Evolutionary conservation across 208 protist genomes (phyloP), one percentile per base, ranked within the genome.

Genomic region (Leptomonas pyrrhocoris): DNA sequence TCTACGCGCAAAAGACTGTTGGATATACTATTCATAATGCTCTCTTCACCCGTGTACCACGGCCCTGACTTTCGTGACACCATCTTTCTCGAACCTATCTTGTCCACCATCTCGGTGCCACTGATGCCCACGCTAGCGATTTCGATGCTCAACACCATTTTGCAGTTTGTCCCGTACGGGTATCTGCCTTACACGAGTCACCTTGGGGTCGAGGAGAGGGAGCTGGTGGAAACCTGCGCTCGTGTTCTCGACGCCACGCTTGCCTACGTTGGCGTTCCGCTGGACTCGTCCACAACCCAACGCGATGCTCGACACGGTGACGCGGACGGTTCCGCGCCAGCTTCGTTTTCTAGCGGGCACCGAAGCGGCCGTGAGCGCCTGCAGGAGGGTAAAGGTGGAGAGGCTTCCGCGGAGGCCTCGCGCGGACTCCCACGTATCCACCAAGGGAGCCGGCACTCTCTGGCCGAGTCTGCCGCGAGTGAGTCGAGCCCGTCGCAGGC

Each of bases 151-250:
- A 95, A 95, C 81, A 77, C 79, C 12, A 63, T 95, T 36, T 40
- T 94, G 16, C 81, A 74, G 21, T 95, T 90, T 53, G 51, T 77
- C 2, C 93, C 93, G 2, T 91, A 87, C 78, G 86, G 90, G 23
- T 57, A 66, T 18, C 40, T 95, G n/a, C 88, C 90, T 23, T 95
- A 94, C 78, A 83, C 81, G 23, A 95, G 87, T 72, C 79, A 94
- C 69, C 79, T 88, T 30, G 78, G 80, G 3, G 76, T 67, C 15
- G 57, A 80, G 28, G 84, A 89, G 68, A 82, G 90, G 50, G 58
- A 63, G 19, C 76, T 94, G 7, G 84, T 93, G 12, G 57, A 87
- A 28, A 55, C 69, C 46, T 73, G 81, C 46, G 78, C 79, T 15
- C 78, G 84, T 2, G 66, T 94, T 18, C 83, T 97, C 23, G 74